phyloP scores from a whole-genome alignment of 1,284 basidiomycete species.

The Leucoagaricus sp. region DNA sequence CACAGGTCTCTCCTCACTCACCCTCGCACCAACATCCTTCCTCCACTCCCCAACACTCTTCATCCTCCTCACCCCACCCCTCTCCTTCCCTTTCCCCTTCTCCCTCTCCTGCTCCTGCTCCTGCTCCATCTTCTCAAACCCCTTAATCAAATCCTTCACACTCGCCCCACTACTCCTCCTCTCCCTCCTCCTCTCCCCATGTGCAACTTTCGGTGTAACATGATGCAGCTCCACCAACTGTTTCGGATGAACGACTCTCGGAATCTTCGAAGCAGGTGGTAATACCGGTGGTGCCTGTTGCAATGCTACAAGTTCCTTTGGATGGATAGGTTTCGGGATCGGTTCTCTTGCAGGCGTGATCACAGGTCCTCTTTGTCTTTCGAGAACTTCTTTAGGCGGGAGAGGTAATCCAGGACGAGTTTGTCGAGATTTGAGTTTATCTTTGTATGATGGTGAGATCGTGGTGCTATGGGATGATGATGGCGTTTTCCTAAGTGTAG shows the following conservation, averaged over 20 bases:
- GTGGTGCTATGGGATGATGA: not conserved
- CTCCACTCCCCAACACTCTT: slow-evolving; percentile 14
- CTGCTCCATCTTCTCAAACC: slow-evolving; percentile 55
- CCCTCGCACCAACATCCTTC: slow-evolving; percentile 1
- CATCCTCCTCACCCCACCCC: slow-evolving; percentile 8
- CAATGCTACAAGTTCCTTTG: slow-evolving; percentile 64
- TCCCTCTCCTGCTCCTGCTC: slow-evolving; percentile 15
- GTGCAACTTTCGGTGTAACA: slow-evolving; percentile 9
- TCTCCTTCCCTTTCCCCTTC: not conserved
- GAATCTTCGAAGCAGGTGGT: slow-evolving; percentile 45
- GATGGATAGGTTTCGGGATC: slow-evolving; percentile 43
- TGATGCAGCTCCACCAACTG: slow-evolving; percentile 19
- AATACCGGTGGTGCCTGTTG: slow-evolving; percentile 46
- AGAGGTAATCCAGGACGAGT: slow-evolving; percentile 46
- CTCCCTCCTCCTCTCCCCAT: slow-evolving; percentile 27
- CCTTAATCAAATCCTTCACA: slow-evolving; percentile 67
- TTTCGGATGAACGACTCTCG: slow-evolving; percentile 41
- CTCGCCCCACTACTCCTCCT: slow-evolving; percentile 62
- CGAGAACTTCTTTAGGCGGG: slow-evolving; percentile 51
- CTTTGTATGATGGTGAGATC: slow-evolving; percentile 19
- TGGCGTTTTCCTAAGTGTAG: slow-evolving; percentile 39
- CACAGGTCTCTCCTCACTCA: not conserved
- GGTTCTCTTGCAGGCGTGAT: slow-evolving; percentile 57
- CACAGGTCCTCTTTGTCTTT: slow-evolving; percentile 53
- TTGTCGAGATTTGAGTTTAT: slow-evolving; percentile 8